Evolutionary conservation across 73 alveolate species (phyloP), one percentile per base, ranked within the genome.

Genomic region (Diophrys appendiculata): DNA sequence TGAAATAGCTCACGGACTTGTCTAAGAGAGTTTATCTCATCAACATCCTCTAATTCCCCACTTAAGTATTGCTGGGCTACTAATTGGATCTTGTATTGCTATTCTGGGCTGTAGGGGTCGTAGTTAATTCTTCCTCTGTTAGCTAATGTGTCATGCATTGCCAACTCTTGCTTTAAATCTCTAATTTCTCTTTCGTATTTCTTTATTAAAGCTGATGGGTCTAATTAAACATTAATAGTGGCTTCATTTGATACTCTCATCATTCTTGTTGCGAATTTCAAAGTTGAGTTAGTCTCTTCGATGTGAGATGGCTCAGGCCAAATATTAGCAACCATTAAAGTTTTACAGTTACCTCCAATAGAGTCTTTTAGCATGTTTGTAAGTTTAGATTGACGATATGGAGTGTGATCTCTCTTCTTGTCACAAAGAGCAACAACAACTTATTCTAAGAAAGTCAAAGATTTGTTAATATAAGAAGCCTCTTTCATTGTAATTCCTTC

Each of bases 241-340:
- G 99, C 96, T 78, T 98, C 99, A 74, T 98, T 97, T 52, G 98
- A 92, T 28, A 94, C 96, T 87, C 97, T 88, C 99, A 96, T 98
- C 99, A 98, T 97, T 77, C 99, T 92, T 11, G 99, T 96, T 0
- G 99, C 99, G 78, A 98, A 98, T 77, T 98, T 93, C 79, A 96
- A 78, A 2, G 99, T 97, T 52, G 99, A 94, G 68, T 96, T 93
- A 24, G 99, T 98, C 83, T 98, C 99, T 70, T 97, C 99, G 72
- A 97, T 65, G 55, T 93, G 91, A 25, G 78, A 80, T 65, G 84
- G 96, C 90, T 97, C 99, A 5, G 99, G 99, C 99, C 99, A 97
- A 71, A 98, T 95, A 78, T 96, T 97, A 18, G 99, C 99, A 24
- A 98, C 92, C 99, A 98, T 98, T 70, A 94, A 80, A 14, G 99